Base-by-base conservation (phyloP, 2,329 filamentous ascomycete species). In the Leptographium radiaticola region DNA sequence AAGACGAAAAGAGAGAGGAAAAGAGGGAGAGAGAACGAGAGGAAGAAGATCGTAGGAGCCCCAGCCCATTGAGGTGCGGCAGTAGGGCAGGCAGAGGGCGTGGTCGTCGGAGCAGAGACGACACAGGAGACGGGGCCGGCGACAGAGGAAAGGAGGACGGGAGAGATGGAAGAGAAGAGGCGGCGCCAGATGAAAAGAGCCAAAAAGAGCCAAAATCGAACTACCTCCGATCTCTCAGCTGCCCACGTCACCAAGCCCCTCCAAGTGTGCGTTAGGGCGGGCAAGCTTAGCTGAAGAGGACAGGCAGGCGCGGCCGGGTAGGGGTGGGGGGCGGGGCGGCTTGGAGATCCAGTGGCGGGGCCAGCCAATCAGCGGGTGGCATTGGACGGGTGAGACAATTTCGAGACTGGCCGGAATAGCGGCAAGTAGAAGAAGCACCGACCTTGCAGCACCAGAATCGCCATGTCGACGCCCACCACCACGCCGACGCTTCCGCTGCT, bases 401-500 rank as follows among this genome's bases (percentile, higher is more conserved):
- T 11, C 7, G 11, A 34, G 33, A 6, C 33, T 7, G 11, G 33
- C 33, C 33, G 33, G 33, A 34, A 11, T 11, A 6, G 33, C 33
- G 11, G 33, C 33, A 34, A 34, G 11, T 11, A 34, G 11, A 6
- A 34, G 33, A 6, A 11, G 11, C 6, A 34, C n/a, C n/a, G n/a
- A 34, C 33, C 33, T 7, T 11, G 33, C 33, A 34, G 33, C 33
- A 34, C 7, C 33, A 34, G 7, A 6, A 34, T 25, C 18, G 2
- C 42, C 42, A 33, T 10, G 20, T 45, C 36, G 18, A 7, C 31
- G 10, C 18, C 13, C 31, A 25, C 25, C 25, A 5, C 25, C 25
- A 25, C 25, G 5, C 2, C 25, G 25, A 25, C 25, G 25, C 25
- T 25, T 5, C 15, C 44, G 33, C 54, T 59, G 38, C 56, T 62